Conservation (phyloP, 129 eudicot species). For the Pulicaria dysenterica region DNA sequence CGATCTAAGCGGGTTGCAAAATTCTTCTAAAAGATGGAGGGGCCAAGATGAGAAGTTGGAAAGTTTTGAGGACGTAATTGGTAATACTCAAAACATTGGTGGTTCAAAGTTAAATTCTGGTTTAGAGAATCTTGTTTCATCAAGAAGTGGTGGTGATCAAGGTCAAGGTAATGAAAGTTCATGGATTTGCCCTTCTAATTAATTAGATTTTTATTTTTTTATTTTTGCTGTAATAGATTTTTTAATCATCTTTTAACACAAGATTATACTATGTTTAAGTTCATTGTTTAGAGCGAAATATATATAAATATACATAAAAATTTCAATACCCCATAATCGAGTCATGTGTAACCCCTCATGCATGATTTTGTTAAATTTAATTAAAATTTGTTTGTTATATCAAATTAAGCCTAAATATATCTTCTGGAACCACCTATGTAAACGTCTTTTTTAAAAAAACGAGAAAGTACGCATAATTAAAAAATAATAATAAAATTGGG, state of each 20-base stretch:
- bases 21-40: conserved; percentile 33
- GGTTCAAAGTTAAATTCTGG: conserved; percentile 38
- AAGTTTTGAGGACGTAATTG: conserved; percentile 32
- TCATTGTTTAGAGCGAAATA: neutral
- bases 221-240: conserved; percentile 7
- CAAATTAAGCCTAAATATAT: too few relatives aligned
- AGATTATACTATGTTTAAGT: conserved; percentile 9
- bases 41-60: conserved; percentile 33
- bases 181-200: conserved; percentile 61
- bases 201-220: conserved; percentile 13
- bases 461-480: neutral
- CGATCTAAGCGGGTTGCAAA: conserved; percentile 36
- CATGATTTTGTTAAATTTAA: too few relatives aligned
- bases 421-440: too few relatives aligned
- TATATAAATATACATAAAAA: neutral
- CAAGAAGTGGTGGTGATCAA: conserved; percentile 42
- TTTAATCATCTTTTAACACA: conserved; percentile 16
- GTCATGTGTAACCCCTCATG: too few relatives aligned
- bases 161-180: conserved; percentile 52
- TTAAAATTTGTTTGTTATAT: too few relatives aligned
- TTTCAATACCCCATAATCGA: too few relatives aligned
- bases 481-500: neutral
- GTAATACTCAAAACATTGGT: conserved; percentile 32
- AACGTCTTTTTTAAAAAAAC: too few relatives aligned
- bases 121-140: conserved; percentile 41